phyloP scores from a whole-genome alignment of 495 filamentous ascomycete genomes.

The Platismatia glauca region DNA sequence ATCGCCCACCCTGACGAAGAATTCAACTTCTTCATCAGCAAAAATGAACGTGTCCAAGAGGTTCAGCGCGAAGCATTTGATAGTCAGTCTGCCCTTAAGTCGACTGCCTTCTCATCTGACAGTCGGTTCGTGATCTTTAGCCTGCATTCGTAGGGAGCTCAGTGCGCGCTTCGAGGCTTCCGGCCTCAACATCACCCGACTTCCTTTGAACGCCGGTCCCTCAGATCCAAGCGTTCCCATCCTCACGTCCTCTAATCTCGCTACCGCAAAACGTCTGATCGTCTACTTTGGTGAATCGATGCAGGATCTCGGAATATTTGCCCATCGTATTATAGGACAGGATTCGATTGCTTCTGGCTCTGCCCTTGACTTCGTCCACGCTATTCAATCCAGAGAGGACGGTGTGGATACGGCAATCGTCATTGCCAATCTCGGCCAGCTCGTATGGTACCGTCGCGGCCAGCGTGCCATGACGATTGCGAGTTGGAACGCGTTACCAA shows the following conservation, averaged over 20 bases:
- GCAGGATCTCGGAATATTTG: constrained; percentile 67
- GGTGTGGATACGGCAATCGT: constrained; percentile 40
- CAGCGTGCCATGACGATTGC: constrained; percentile 44
- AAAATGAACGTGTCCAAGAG: constrained; percentile 62
- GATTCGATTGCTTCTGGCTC: constrained; percentile 60
- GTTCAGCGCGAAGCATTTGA: constrained; percentile 62
- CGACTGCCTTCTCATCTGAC: constrained; percentile 1
- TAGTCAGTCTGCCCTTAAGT: constrained; percentile 33
- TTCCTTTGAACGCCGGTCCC: constrained; percentile 46
- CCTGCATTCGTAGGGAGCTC: constrained; percentile 53
- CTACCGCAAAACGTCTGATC: constrained; percentile 54
- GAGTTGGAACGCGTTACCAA: constrained; percentile 46
- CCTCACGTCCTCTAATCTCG: constrained; percentile 49
- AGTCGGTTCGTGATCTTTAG: constrained; percentile 32
- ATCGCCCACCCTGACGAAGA: constrained; percentile 55
- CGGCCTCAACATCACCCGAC: constrained; percentile 45
- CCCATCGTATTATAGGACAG: constrained; percentile 52
- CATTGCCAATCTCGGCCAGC: constrained; percentile 63
- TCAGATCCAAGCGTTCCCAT: constrained; percentile 57
- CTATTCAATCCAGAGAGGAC: constrained; percentile 31
- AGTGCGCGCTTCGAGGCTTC: constrained; percentile 48
- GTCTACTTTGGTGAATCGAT: constrained; percentile 60
- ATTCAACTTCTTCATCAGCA: constrained; percentile 64
- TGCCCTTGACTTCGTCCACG: constrained; percentile 50
- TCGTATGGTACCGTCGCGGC: constrained; percentile 55